A percentile compares a stretch with the other conserved stretches of the same genome.
These are phyloP conservation scores for Tricholoma sp. DNA, from an alignment of 768 basidiomycete species.

Conservation along the genomic window DNA sequence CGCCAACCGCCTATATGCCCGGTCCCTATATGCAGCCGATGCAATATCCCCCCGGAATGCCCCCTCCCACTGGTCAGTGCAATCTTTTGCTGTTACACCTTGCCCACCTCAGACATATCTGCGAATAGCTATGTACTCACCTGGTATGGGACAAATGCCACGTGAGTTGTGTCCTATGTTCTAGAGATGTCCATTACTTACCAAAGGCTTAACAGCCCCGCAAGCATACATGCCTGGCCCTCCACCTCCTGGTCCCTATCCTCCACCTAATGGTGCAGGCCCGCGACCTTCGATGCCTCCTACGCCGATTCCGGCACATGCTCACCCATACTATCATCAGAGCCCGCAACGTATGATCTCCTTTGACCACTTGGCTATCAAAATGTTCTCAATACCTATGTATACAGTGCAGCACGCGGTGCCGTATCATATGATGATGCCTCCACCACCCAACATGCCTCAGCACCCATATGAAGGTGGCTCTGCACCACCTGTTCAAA, in stretches of 20 bases:
- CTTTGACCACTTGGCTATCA: constrained; percentile 16
- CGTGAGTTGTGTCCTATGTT: constrained; percentile 44
- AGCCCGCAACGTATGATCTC: constrained; percentile 71
- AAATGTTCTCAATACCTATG: constrained; percentile 24
- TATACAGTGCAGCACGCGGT: constrained; percentile 76
- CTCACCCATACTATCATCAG: constrained; percentile 86
- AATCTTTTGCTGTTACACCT: background rate
- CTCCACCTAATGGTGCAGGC: constrained; percentile 72
- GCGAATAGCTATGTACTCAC: constrained; percentile 71
- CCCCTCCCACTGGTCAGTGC: constrained; percentile 66
- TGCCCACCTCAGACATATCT: background rate
- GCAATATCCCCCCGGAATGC: constrained; percentile 78
- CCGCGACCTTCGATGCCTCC: constrained; percentile 90
- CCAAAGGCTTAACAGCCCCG: constrained; percentile 37
- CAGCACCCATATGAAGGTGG: constrained; percentile 78
- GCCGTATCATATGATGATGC: constrained; percentile 93
- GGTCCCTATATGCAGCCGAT: constrained; percentile 82
- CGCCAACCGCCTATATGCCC: constrained; percentile 76
- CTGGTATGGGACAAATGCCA: constrained; percentile 84
- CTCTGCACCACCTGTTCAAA: constrained; percentile 63
- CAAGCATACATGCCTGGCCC: constrained; percentile 71
- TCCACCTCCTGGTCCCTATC: constrained; percentile 71
- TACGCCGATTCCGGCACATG: constrained; percentile 81
- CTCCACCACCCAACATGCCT: constrained; percentile 61
- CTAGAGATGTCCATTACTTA: background rate